Conservation (phyloP, 495 filamentous ascomycete genomes). For the Platismatia glauca region DNA sequence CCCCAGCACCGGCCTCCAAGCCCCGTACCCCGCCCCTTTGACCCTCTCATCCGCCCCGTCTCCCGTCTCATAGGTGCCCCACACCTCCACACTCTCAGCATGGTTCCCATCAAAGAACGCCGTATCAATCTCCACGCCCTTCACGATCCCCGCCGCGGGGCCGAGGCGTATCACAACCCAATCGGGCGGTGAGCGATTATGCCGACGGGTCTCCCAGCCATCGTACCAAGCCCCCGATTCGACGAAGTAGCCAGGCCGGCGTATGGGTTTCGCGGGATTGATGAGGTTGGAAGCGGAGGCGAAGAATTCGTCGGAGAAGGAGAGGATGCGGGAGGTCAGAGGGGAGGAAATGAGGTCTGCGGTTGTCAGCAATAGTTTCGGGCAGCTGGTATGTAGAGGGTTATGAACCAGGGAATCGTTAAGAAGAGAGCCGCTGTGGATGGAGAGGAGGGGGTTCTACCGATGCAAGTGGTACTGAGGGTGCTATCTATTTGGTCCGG, state of each 20-base stretch:
- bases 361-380: neutral
- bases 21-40: constrained; percentile 44
- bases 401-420: neutral
- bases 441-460: constrained; percentile 31
- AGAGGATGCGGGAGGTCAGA: constrained; percentile 65
- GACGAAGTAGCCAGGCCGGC: constrained; percentile 72
- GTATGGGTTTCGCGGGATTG: constrained; percentile 64
- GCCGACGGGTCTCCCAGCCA: constrained; percentile 87
- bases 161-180: constrained; percentile 79
- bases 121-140: constrained; percentile 80
- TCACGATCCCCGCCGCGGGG: constrained; percentile 63
- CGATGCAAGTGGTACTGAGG: constrained; percentile 60
- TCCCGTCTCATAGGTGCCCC: constrained; percentile 55
- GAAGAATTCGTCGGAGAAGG: constrained; percentile 84
- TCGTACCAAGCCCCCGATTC: constrained; percentile 89
- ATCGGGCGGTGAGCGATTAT: constrained; percentile 72
- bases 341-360: constrained; percentile 65
- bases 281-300: constrained; percentile 73
- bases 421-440: neutral
- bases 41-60: constrained; percentile 52
- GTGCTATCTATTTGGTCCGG: constrained; percentile 58
- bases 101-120: constrained; percentile 83
- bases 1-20: constrained; percentile 69
- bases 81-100: constrained; percentile 71
- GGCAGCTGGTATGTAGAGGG: constrained; percentile 12